Evolutionary conservation across 2,329 filamentous ascomycete genomes (phyloP).

Genomic region (Aspergillus sp.): DNA sequence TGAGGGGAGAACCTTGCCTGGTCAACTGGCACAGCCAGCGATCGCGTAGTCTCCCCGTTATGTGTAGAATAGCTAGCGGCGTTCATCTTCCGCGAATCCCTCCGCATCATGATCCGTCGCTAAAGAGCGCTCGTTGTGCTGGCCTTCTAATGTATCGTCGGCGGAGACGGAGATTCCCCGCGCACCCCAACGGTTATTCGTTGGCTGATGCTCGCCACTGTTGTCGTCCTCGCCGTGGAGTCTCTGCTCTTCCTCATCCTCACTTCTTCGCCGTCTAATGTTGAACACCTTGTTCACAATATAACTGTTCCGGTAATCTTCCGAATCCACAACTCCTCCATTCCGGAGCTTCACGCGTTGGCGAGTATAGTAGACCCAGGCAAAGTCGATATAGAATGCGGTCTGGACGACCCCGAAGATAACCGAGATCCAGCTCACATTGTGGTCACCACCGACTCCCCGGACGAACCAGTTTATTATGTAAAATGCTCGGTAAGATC

Average conservation of each 20-base stretch:
- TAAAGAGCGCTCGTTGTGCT: conserved; percentile 13
- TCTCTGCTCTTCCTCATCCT: conserved; percentile 43
- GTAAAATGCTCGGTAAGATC: conserved; percentile 85
- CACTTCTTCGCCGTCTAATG: conserved; percentile 30
- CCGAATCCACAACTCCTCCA: conserved; percentile 84
- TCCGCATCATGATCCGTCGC: conserved; percentile 17
- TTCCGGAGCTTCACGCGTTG: conserved; percentile 90
- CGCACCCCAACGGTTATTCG: conserved; percentile 54
- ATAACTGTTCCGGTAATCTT: conserved; percentile 84
- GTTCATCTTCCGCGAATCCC: conserved; percentile 24
- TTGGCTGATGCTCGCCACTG: conserved; percentile 25
- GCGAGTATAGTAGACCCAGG: conserved; percentile 92
- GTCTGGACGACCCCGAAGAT: conserved; percentile 90
- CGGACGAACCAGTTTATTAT: conserved; percentile 87
- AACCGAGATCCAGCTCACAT: conserved; percentile 70
- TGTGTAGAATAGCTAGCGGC: conserved; percentile 8
- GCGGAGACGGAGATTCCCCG: conserved; percentile 61
- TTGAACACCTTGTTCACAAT: conserved; percentile 77
- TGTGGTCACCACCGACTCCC: conserved; percentile 57
- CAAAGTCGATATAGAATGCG: conserved; percentile 86
- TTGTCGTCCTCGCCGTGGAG: conserved; percentile 32
- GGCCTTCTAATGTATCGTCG: conserved; percentile 49
- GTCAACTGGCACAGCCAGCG: conserved; percentile 7
- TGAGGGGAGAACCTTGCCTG: background rate
- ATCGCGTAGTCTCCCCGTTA: conserved; percentile 2